Conservation (phyloP, 225 moss, liverwort and hornwort species). For the Asterella californica region DNA sequence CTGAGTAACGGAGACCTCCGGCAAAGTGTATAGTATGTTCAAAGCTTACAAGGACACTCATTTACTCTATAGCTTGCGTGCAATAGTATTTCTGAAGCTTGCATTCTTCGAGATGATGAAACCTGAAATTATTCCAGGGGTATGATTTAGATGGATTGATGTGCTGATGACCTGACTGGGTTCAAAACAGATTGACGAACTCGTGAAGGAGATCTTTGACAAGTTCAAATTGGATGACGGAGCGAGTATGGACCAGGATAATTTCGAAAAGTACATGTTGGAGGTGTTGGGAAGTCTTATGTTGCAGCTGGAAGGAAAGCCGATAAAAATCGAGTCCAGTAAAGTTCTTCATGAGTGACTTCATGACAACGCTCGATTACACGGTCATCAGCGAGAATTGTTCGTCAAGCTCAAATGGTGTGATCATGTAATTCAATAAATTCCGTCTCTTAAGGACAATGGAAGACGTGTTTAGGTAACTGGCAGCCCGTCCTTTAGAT, state of each 20-base stretch:
- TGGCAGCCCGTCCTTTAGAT: not conserved
- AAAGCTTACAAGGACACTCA: not conserved
- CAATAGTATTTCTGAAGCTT: not conserved
- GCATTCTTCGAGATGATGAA: not conserved
- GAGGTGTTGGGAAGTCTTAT: conserved; percentile 77
- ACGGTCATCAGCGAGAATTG: not conserved
- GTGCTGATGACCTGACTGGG: not conserved
- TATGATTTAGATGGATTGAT: not conserved
- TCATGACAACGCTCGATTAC: not conserved
- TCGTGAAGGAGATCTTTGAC: conserved; percentile 54
- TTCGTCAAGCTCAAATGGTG: not conserved
- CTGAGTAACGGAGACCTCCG: too few species aligned
- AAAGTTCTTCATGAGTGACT: conserved; percentile 6
- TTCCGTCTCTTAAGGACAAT: not conserved
- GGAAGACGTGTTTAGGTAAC: not conserved
- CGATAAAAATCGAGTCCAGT: conserved; percentile 48
- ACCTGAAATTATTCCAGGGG: too few species aligned
- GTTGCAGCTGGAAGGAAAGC: conserved; percentile 74
- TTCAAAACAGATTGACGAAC: conserved; percentile 55
- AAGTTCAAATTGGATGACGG: conserved; percentile 44
- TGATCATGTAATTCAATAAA: not conserved
- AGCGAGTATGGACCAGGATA: conserved; percentile 35
- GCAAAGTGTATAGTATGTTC: not conserved
- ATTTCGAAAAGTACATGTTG: conserved; percentile 53
- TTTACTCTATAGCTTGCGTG: not conserved